These are phyloP conservation scores for Kuraishia ogatae DNA, from an alignment of 805 yeast species.

Conservation along the genomic window DNA sequence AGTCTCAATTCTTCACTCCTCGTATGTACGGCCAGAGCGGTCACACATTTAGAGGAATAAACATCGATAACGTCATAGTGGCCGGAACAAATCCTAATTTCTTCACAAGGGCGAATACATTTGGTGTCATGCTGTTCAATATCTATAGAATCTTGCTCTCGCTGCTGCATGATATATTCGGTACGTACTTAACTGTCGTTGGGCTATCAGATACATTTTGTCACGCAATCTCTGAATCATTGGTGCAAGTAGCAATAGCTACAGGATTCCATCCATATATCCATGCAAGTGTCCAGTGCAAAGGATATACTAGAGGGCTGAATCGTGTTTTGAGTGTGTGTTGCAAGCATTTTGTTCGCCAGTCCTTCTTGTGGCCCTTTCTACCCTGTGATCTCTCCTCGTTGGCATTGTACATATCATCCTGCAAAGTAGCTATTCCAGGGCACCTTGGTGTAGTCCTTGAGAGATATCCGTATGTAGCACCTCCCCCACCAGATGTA, in stretches of 20 bases:
- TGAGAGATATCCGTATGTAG: constrained; percentile 18
- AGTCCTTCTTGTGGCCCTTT: background rate
- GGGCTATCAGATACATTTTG: background rate
- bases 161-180: background rate
- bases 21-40: background rate
- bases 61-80: constrained; percentile 4
- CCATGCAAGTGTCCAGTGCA: background rate
- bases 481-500: constrained; percentile 30
- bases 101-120: background rate
- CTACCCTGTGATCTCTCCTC: background rate
- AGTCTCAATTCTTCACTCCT: constrained; percentile 5
- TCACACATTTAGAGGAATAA: constrained; percentile 3
- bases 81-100: background rate
- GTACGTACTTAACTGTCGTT: background rate
- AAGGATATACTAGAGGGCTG: constrained; percentile 13
- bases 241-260: background rate
- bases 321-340: constrained; percentile 7
- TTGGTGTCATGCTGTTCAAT: background rate
- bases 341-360: constrained; percentile 18
- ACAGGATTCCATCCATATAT: background rate
- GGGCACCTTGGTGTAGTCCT: constrained; percentile 22
- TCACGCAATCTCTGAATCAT: no score
- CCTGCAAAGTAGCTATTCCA: background rate
- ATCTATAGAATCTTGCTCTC: background rate
- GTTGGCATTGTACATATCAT: background rate